Evolutionary conservation across 148 eudicot species (phyloP).

Genomic region (Heliamphora exappendiculata): DNA sequence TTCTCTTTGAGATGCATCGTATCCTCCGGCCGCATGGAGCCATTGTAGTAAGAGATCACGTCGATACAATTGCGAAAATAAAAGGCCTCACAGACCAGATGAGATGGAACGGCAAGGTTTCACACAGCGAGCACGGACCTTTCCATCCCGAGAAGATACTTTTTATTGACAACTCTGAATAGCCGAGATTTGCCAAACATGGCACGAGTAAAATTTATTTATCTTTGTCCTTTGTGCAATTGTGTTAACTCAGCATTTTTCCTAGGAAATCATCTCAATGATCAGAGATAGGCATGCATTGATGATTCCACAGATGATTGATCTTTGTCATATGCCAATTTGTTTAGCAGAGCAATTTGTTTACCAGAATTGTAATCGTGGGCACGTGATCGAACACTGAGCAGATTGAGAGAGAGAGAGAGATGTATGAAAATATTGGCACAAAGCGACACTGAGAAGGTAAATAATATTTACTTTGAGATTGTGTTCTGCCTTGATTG

Average conservation of each 20-base stretch:
- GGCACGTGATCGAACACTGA: too few species aligned
- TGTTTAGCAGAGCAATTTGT: too few species aligned
- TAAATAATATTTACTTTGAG: too few species aligned
- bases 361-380: too few species aligned
- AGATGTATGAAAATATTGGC: too few species aligned
- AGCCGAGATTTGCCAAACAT: neutral
- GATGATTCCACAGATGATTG: neutral
- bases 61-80: slow-evolving; percentile 29
- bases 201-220: neutral
- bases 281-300: neutral
- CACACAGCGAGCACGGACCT: slow-evolving; percentile 41
- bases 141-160: slow-evolving; percentile 43
- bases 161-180: slow-evolving; percentile 30
- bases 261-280: neutral
- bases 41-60: slow-evolving; percentile 40
- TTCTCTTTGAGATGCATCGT: slow-evolving; percentile 43
- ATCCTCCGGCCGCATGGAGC: slow-evolving; percentile 50
- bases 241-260: neutral
- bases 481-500: too few species aligned
- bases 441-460: too few species aligned
- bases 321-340: neutral
- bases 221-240: too few species aligned
- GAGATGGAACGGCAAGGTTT: slow-evolving; percentile 35
- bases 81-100: slow-evolving; percentile 26
- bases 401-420: too few species aligned